Base-by-base conservation (phyloP, 139 green algal species). In the Yamagishiella unicocca region DNA sequence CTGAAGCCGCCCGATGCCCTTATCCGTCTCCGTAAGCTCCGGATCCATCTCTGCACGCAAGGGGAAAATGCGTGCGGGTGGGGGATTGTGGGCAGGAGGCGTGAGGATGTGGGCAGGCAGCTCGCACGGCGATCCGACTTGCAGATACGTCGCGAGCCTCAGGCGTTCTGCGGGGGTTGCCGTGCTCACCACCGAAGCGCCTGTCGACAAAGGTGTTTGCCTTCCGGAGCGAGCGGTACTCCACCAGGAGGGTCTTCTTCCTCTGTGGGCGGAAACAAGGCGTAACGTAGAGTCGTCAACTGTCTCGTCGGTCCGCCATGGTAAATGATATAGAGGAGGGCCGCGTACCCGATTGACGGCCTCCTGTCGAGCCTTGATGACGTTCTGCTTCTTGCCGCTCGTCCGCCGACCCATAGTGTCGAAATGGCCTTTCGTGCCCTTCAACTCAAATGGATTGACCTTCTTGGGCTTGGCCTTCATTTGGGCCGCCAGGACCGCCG, bases 151-250 rank as follows among this genome's bases (percentile, higher is more conserved):
- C n/a, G n/a, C n/a, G n/a, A n/a, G n/a, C n/a, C n/a, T n/a, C n/a
- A n/a, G n/a, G 10, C 68, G 3, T 76, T 46, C n/a, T 25, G 50
- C 17, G 50, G 50, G 50, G 50, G 50, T 58, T n/a, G n/a, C n/a
- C n/a, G 50, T 58, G 37, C 92, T 38, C 83, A 96, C 94, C 95
- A 62, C 97, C 97, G 75, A 99, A 98, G 24, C 97, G 97, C 24
- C 94, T 88, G 91, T 99, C 97, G 2, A 99, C 88, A 82, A 99
- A 99, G 2, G 90, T 93, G 84, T 99, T 99, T 38, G 94, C 89
- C 71, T 97, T 99, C 37, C 93, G 93, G 31, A 96, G 87, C 91
- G 96, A 92, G 33, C 92, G 91, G 88, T 98, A 99, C 90, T 99
- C 97, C 24, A 98, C 94, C 38, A 99, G 92, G 58, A 99, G 84